Evolutionary conservation across 169 alveolate genomes (phyloP).

Genomic region (Plasmodium sp.): DNA sequence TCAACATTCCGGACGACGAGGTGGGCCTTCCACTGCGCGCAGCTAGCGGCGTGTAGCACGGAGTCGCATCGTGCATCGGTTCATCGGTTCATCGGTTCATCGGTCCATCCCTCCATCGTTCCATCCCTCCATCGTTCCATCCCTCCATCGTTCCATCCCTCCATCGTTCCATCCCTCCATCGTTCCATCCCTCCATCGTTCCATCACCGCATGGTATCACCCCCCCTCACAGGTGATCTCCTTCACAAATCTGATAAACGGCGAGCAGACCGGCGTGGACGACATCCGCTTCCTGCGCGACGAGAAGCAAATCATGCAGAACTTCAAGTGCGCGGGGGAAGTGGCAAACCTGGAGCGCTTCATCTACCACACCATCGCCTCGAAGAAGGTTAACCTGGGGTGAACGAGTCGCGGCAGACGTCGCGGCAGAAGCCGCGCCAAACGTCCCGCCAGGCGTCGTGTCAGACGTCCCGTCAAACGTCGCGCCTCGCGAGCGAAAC

Average conservation of each 20-base stretch:
- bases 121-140: not conserved
- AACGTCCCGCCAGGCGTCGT: too few species aligned
- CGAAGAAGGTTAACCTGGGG: conserved; percentile 33
- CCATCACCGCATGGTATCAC: not conserved
- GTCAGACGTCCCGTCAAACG: too few species aligned
- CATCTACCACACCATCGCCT: conserved; percentile 44
- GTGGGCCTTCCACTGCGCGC: not conserved
- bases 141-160: not conserved
- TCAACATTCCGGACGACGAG: conserved; percentile 23
- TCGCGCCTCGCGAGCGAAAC: not conserved
- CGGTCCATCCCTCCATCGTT: not conserved
- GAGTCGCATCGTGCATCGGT: not conserved
- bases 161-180: not conserved
- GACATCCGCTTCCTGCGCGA: conserved; percentile 19
- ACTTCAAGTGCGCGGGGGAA: conserved; percentile 27
- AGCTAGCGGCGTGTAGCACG: not conserved
- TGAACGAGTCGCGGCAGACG: not conserved
- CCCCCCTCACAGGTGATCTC: not conserved
- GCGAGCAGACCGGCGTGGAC: not conserved
- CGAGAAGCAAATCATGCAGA: conserved; percentile 12
- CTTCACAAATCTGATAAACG: conserved; percentile 7
- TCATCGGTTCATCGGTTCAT: too few species aligned
- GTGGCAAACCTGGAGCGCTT: conserved; percentile 15
- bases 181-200: not conserved
- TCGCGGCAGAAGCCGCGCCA: too few species aligned